Evolutionary conservation across 2,329 filamentous ascomycete species (phyloP), one percentile per base, ranked within the genome.

Genomic region (Fusarium brevicatenulatum): DNA sequence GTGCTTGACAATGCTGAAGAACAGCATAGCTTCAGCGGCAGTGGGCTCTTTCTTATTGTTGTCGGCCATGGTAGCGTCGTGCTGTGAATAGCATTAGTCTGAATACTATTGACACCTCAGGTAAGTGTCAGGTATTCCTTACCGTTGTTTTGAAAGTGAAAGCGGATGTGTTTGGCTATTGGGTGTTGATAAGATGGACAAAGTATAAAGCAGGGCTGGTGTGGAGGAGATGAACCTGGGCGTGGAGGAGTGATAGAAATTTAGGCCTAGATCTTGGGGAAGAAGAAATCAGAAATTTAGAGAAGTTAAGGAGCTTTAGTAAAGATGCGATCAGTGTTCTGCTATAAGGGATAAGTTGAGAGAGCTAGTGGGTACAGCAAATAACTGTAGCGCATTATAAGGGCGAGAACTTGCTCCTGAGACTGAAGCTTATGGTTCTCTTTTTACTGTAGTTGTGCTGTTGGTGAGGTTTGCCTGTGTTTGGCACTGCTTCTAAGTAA

Each of bases 1-100:
- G 63, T 86, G 79, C 73, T 84, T 83, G 65, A 86, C 78, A 46
- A 87, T 83, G 60, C 82, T 81, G 65, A 82, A 82, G 76, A 86
- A 85, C 47, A 86, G 83, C 75, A 82, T 82, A 13, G 83, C 81
- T 68, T 87, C 85, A 8, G 79, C 73, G 4, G 81, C 71, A 9
- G 79, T 84, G 2, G 83, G 84, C 53, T 82, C 80, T 61, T 80
- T 80, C 70, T 80, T 80, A 18, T 76, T 61, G 18, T 79, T 57
- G 15, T 80, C 79, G 21, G 80, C 56, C 82, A 83, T 83, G 30
- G 46, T 65, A 52, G 34, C 42, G 42, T 30, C 50, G 52, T 37
- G 60, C 71, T 63, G 47, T 25, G 5, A 11, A 54, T 15, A 23
- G 23, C 30, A 50, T 75, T 32, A 70, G 64, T 34, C 42, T 47